Evolutionary conservation across 2,329 filamentous ascomycete genomes (phyloP), one percentile per base, ranked within the genome.

Genomic region (Fusarium sp.): DNA sequence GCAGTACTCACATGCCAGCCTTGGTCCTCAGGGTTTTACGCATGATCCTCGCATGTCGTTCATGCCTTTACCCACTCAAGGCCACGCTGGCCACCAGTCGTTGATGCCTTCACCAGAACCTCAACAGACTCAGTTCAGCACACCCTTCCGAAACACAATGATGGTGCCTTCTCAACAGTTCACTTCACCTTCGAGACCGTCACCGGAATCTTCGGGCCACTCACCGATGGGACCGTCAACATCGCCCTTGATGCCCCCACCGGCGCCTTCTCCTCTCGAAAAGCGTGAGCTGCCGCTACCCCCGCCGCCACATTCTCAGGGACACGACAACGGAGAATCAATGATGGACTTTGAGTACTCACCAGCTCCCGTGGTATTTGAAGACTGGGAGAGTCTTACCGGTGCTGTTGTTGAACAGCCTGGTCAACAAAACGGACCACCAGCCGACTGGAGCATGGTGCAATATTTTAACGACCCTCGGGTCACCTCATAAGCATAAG

Each of bases 331-430:
- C 13, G 66, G 63, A 20, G 77, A 78, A 27, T 70, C 73, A 11
- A 75, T 79, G 69, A 82, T 83, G 79, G 80, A 82, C 44, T 82
- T 82, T 68, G 80, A 82, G 52, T 82, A 79, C 63, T 78, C 80
- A 30, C 75, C 80, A 4, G 74, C 75, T 4, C 74, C 76, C 9
- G 75, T 79, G 32, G 74, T 78, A 11, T 81, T 82, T 44, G 78
- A 81, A 3, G 79, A 81, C 60, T 82, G 81, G 81, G 80, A 80
- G 55, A 78, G 74, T 56, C 75, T 82, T 30, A 69, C 75, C 23
- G 76, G 77, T 22, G 71, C 77, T 22, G 74, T 79, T 20, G 71
- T 79, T 20, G 76, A 78, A 44, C 77, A 79, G 56, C 67, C 65
- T 11, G 55, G 70, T 22, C 74, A 74, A 46, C 76, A 73, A 43